Evolutionary conservation across 371 early-diverging fungal genomes (phyloP).

Genomic region (Rhizomucor pusillus): DNA sequence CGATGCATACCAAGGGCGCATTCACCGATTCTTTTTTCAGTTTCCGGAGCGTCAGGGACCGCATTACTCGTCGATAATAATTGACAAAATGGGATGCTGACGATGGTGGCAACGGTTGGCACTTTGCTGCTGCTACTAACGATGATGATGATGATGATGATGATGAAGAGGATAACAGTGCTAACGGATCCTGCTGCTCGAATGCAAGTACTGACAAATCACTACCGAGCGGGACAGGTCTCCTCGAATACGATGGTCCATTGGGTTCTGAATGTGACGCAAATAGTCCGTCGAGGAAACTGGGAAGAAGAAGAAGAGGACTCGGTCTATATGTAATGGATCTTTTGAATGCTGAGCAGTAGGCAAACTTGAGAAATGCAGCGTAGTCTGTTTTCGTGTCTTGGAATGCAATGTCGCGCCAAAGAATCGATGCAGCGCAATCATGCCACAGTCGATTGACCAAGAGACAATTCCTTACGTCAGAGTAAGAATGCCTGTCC

Average conservation of each 20-base stretch:
- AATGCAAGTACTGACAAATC: too few relatives aligned
- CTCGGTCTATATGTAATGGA: too few relatives aligned
- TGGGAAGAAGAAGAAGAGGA: too few relatives aligned
- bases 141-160: conserved; percentile 4
- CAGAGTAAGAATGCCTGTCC: not conserved
- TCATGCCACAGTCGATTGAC: conserved; percentile 41
- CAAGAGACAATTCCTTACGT: conserved; percentile 3
- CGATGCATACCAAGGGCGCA: conserved; percentile 27
- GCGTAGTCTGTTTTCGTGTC: conserved; percentile 15
- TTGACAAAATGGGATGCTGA: not conserved
- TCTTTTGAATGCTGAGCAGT: too few relatives aligned
- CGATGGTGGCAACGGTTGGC: not conserved
- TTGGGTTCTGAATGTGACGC: too few relatives aligned
- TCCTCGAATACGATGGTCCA: not conserved
- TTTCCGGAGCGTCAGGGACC: conserved; percentile 36
- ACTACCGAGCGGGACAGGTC: not conserved
- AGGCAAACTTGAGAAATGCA: conserved; percentile 5
- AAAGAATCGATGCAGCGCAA: conserved; percentile 31
- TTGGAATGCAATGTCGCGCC: conserved; percentile 34
- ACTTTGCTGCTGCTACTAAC: not conserved
- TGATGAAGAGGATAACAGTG: too few relatives aligned
- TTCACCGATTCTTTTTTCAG: conserved; percentile 34
- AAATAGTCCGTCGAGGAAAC: too few relatives aligned
- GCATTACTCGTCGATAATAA: conserved; percentile 11
- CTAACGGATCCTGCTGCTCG: too few relatives aligned